Percentiles rank a stretch among this genome's conserved stretches.
Conservation (phyloP, 441 rosid genomes). For the Arabidopsis hybrid region DNA sequence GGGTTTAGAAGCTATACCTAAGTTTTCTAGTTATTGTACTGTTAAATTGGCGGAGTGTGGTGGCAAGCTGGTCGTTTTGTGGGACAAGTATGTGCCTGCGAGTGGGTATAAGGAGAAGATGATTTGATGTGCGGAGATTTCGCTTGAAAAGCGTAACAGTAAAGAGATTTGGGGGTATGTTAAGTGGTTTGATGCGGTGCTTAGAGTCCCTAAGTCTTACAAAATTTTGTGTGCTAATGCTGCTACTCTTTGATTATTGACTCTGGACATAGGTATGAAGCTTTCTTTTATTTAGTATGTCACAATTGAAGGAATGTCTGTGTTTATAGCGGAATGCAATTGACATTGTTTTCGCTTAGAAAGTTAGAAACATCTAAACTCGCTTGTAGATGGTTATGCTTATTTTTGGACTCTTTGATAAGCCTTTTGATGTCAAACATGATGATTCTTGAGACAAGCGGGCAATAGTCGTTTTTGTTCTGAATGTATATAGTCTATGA, state of each 20-base stretch:
- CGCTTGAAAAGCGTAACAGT: background rate
- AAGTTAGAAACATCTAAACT: too few species aligned
- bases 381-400: too few species aligned
- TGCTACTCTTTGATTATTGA: background rate
- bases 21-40: background rate
- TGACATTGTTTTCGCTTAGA: too few species aligned
- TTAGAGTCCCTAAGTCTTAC: background rate
- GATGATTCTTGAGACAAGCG: too few species aligned
- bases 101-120: background rate
- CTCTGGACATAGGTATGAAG: too few species aligned
- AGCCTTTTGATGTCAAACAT: too few species aligned
- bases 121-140: slow-evolving; percentile 4
- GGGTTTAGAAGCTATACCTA: background rate
- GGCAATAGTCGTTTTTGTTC: too few species aligned
- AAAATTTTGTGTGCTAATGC: background rate
- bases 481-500: too few species aligned
- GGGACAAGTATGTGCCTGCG: background rate
- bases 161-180: background rate
- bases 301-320: too few species aligned
- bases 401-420: too few species aligned
- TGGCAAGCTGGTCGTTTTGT: background rate
- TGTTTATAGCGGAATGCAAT: too few species aligned
- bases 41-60: background rate
- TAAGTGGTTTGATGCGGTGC: background rate
- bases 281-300: too few species aligned